phyloP scores from a whole-genome alignment of 257 asterid genomes.

The Henckelia pumila region DNA sequence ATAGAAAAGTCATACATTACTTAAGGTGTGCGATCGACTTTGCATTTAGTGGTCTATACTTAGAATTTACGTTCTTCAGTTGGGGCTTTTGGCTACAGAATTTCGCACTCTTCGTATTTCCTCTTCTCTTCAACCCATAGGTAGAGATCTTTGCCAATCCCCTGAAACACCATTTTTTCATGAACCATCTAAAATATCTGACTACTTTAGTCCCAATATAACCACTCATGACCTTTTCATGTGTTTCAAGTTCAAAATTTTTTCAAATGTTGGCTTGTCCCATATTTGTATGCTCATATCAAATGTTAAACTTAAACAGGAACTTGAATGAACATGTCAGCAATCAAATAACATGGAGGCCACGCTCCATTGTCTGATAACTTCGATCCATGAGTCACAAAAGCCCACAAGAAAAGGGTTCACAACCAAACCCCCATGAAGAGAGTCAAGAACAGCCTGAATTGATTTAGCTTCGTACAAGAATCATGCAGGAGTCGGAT shows the following conservation, averaged over 20 bases:
- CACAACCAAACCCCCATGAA: background rate
- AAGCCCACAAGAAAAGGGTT: no score
- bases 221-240: background rate
- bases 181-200: conserved; percentile 5
- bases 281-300: background rate
- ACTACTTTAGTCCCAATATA: background rate
- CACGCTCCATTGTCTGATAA: background rate
- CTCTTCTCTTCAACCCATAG: no score
- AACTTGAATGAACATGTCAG: background rate
- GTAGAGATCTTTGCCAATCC: background rate
- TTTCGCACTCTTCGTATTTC: no score
- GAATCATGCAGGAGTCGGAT: background rate
- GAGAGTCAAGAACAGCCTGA: background rate
- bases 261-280: background rate
- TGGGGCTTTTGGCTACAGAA: no score
- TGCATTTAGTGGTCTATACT: no score
- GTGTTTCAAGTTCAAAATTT: background rate
- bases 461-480: background rate
- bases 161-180: background rate
- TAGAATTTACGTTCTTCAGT: no score
- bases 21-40: no score
- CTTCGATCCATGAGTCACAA: background rate
- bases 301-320: no score
- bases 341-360: background rate
- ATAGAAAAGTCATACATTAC: no score